phyloP scores from a whole-genome alignment of 768 basidiomycete species.

The Leccinum incarnatum region DNA sequence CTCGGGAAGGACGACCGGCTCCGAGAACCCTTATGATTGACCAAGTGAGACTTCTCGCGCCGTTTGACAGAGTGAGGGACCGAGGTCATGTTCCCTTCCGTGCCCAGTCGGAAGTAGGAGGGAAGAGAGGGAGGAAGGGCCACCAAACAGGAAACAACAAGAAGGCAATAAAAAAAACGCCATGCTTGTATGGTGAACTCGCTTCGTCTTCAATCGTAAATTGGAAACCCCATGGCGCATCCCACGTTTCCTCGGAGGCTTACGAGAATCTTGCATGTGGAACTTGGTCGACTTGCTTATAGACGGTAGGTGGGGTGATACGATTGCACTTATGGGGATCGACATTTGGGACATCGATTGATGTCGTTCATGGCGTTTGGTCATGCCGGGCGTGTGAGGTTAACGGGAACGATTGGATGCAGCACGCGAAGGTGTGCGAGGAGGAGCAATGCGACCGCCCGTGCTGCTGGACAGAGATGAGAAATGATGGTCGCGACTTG shows the following conservation, averaged over 20 bases:
- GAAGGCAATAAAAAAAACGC: slow-evolving; percentile 74
- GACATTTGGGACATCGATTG: slow-evolving; percentile 67
- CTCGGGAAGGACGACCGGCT: slow-evolving; percentile 72
- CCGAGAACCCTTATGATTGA: slow-evolving; percentile 52
- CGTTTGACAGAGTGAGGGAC: slow-evolving; percentile 45
- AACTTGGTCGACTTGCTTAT: slow-evolving; percentile 56
- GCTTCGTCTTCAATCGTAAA: slow-evolving; percentile 53
- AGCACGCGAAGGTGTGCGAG: slow-evolving; percentile 38
- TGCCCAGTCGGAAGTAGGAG: slow-evolving; percentile 1
- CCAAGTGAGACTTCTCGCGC: slow-evolving; percentile 51
- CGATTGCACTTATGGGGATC: slow-evolving; percentile 76
- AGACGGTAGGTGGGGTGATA: slow-evolving; percentile 78
- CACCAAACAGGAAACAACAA: slow-evolving; percentile 57
- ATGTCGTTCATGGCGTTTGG: slow-evolving; percentile 35
- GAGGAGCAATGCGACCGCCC: slow-evolving; percentile 25
- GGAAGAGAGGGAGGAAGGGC: slow-evolving; percentile 18
- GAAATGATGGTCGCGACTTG: slow-evolving; percentile 16
- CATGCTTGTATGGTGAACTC: slow-evolving; percentile 64
- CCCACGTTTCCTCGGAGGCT: slow-evolving; percentile 52
- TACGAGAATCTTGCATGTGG: slow-evolving; percentile 82
- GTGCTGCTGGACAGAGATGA: slow-evolving; percentile 36
- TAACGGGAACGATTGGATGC: slow-evolving; percentile 35
- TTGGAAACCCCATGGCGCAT: slow-evolving; percentile 62
- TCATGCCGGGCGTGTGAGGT: slow-evolving; percentile 23
- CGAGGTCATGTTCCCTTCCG: slow-evolving; percentile 52